Percentiles rank a stretch among this genome's conserved stretches.
These are phyloP conservation scores for Pyrenochaeta sp. DNA, from an alignment of 2,329 filamentous ascomycete genomes.

Conservation along the genomic window DNA sequence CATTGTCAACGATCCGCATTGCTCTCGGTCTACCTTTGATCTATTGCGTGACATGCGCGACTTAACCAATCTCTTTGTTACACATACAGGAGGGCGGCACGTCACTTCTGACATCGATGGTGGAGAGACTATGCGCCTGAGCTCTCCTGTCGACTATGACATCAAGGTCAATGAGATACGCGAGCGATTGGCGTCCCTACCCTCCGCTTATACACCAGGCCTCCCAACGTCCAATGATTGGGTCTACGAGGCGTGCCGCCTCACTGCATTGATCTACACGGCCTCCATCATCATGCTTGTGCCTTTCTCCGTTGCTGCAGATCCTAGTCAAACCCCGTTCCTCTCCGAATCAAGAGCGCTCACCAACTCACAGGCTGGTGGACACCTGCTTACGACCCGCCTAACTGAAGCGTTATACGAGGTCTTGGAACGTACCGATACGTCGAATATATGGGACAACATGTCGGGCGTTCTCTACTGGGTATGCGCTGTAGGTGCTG, in stretches of 20 bases:
- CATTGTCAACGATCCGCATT: constrained; percentile 27
- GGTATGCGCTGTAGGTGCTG: constrained; percentile 42
- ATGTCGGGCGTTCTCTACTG: constrained; percentile 49
- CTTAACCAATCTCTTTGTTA: constrained; percentile 41
- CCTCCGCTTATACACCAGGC: constrained; percentile 33
- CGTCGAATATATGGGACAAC: constrained; percentile 38
- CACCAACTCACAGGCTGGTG: constrained; percentile 1
- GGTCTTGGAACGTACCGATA: constrained; percentile 32
- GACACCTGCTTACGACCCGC: constrained; percentile 10
- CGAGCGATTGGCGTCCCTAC: constrained; percentile 24
- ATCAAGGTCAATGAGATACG: constrained; percentile 21
- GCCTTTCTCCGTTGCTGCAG: constrained; percentile 40
- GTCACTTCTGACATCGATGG: constrained; percentile 7
- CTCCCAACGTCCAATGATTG: constrained; percentile 34
- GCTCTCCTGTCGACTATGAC: constrained; percentile 20
- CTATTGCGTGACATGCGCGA: constrained; percentile 44
- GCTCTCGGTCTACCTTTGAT: constrained; percentile 30
- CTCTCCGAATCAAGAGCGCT: constrained; percentile 6
- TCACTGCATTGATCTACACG: constrained; percentile 45
- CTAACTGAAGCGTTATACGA: constrained; percentile 34
- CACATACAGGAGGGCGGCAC: constrained; percentile 8
- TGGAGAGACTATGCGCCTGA: constrained; percentile 4
- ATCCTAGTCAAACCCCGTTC: constrained; percentile 23
- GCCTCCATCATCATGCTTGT: constrained; percentile 36
- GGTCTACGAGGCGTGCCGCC: constrained; percentile 47